Conservation (phyloP, 1,284 basidiomycete species). For the Paramarasmius palmivorus region DNA sequence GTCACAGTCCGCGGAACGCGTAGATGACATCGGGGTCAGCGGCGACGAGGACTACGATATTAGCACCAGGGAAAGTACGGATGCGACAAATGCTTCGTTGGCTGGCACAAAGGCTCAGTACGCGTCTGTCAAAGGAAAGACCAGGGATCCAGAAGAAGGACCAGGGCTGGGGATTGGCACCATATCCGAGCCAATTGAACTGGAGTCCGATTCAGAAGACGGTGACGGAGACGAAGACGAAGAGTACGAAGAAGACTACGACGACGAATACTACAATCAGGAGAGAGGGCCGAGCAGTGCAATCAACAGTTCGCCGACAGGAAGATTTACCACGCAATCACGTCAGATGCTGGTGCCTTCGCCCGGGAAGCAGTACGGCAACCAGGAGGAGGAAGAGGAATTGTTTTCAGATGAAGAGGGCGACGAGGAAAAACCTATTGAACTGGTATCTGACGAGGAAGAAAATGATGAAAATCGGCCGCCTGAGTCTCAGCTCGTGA, state of each 20-base stretch:
- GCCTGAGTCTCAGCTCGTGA: background rate
- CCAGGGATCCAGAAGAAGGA: slow-evolving; percentile 57
- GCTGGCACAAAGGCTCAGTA: slow-evolving; percentile 11
- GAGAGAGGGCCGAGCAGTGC: background rate
- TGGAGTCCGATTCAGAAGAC: slow-evolving; percentile 23
- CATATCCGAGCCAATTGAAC: slow-evolving; percentile 47
- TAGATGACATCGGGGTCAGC: background rate
- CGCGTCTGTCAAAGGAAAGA: slow-evolving; percentile 50
- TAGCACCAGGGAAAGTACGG: slow-evolving; percentile 17
- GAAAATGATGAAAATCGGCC: slow-evolving; percentile 22
- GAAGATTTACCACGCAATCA: background rate
- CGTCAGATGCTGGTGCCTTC: background rate
- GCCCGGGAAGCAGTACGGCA: background rate
- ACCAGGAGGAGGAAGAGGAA: slow-evolving; percentile 14
- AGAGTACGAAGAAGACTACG: slow-evolving; percentile 22
- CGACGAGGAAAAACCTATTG: slow-evolving; percentile 18
- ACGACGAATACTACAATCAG: background rate
- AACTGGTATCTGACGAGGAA: slow-evolving; percentile 17
- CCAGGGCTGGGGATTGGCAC: slow-evolving; percentile 46
- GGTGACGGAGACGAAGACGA: slow-evolving; percentile 16
- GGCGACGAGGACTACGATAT: slow-evolving; percentile 14
- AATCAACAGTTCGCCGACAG: background rate
- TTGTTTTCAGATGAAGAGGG: slow-evolving; percentile 21
- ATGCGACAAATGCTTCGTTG: slow-evolving; percentile 19
- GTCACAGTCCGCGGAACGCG: background rate